Percentiles rank a stretch among this genome's conserved stretches.
phyloP scores from a whole-genome alignment of 352 stramenopile species.

The Globisporangium viniferum region DNA sequence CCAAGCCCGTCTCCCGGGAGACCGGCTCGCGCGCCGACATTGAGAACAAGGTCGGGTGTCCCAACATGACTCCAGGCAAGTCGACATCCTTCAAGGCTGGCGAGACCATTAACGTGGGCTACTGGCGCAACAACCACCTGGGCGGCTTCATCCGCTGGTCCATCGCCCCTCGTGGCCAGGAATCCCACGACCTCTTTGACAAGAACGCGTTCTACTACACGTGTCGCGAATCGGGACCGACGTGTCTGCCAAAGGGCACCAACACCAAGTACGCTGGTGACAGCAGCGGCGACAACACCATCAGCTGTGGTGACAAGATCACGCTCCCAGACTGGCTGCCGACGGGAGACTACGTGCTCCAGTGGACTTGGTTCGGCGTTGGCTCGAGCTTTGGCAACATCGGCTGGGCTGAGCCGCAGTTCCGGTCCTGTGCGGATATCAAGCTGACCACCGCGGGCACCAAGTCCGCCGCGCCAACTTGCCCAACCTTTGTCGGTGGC shows the following conservation, averaged over 20 bases:
- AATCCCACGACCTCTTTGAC: constrained; percentile 41
- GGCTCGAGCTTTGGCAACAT: constrained; percentile 54
- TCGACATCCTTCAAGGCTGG: constrained; percentile 19
- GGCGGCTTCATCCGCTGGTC: constrained; percentile 32
- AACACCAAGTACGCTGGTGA: constrained; percentile 45
- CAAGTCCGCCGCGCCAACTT: constrained; percentile 28
- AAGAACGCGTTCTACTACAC: constrained; percentile 56
- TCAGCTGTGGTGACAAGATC: constrained; percentile 46
- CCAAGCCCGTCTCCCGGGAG: constrained; percentile 40
- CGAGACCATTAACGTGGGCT: constrained; percentile 25
- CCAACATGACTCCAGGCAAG: constrained; percentile 9
- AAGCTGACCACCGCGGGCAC: constrained; percentile 36
- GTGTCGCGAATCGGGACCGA: constrained; percentile 42
- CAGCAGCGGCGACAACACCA: constrained; percentile 29
- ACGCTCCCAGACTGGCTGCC: constrained; percentile 41
- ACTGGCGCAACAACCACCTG: constrained; percentile 36
- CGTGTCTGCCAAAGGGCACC: constrained; percentile 31
- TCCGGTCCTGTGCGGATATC: constrained; percentile 55
- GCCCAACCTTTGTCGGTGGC: constrained; percentile 44
- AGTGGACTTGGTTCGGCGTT: constrained; percentile 52
- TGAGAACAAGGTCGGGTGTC: constrained; percentile 22
- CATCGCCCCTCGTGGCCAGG: constrained; percentile 18
- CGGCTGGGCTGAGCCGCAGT: constrained; percentile 44
- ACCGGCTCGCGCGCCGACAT: constrained; percentile 26
- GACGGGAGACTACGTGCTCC: constrained; percentile 52